Percentiles rank a stretch among this genome's conserved stretches.
Evolutionary conservation across 2,329 filamentous ascomycete species (phyloP).

Genomic region (Tolypocladium amazonense): DNA sequence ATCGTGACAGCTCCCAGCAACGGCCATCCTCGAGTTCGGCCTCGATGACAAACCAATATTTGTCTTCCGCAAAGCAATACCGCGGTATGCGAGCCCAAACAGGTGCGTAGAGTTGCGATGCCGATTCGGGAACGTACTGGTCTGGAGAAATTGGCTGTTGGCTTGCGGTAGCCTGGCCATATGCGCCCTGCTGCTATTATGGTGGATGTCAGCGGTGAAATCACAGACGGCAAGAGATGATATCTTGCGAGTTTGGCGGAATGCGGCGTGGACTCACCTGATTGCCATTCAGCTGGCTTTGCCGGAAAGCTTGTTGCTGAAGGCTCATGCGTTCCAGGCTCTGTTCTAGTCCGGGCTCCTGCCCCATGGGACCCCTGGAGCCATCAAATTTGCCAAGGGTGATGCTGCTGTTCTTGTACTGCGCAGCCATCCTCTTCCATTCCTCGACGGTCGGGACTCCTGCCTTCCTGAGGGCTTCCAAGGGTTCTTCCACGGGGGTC

Average conservation of each 20-base stretch:
- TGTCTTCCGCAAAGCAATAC: constrained; percentile 93
- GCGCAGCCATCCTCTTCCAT: constrained; percentile 99
- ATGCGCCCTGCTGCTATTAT: background rate
- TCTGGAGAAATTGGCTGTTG: constrained; percentile 23
- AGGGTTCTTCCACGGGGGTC: constrained; percentile 67
- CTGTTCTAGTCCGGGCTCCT: constrained; percentile 45
- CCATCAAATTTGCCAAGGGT: constrained; percentile 82
- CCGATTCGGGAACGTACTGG: constrained; percentile 26
- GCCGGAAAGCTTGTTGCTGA: constrained; percentile 23
- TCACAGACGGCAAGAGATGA: background rate
- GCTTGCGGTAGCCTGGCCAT: background rate
- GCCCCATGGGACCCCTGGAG: constrained; percentile 28
- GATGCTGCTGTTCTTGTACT: constrained; percentile 99
- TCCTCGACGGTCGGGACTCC: constrained; percentile 94
- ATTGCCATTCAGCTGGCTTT: constrained; percentile 13
- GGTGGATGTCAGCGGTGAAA: background rate
- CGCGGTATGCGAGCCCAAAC: constrained; percentile 76
- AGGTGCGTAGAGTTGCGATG: constrained; percentile 58
- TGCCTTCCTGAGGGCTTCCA: constrained; percentile 76
- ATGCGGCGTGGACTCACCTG: constrained; percentile 12
- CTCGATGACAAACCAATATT: constrained; percentile 98
- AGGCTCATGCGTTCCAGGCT: constrained; percentile 74
- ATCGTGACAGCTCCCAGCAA: constrained; percentile 85
- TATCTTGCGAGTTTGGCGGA: background rate
- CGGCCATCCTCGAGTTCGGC: constrained; percentile 81